Evolutionary conservation across 768 basidiomycete species (phyloP), one percentile per base, ranked within the genome.

Genomic region (Floccularia luteovirens): DNA sequence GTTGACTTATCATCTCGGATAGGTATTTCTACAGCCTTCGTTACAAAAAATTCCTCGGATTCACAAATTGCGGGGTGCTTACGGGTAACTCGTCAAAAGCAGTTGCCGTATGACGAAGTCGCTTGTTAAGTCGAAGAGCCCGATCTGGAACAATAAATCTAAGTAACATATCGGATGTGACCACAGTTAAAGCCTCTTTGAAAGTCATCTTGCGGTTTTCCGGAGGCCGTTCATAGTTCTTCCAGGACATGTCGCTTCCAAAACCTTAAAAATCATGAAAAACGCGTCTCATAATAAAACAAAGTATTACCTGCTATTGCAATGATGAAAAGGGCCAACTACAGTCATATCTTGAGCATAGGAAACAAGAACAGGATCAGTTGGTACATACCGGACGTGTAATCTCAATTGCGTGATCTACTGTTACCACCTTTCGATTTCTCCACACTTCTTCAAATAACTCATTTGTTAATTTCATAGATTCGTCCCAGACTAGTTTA

Each of bases 1-100:
- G 67, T 24, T 61, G 64, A 14, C 56, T 50, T 31, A 78, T 73
- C 74, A 77, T 77, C 48, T 76, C 74, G 2, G 49, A 43, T 62
- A 77, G 67, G n/a, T n/a, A n/a, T n/a, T n/a, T n/a, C n/a, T n/a
- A n/a, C n/a, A n/a, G n/a, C n/a, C n/a, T n/a, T n/a, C n/a, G 43
- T 74, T 14, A 28, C 10, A 28, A 28, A 28, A 8, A 28, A 28
- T 8, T 8, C 27, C 27, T 28, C 27, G 27, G 14, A 8, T 8
- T 8, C 8, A 8, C 10, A 14, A 8, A 28, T 8, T 14, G 14
- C 14, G 14, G 14, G 14, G 14, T 8, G 14, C 10, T 28, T 20
- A 50, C 53, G 21, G 38, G 44, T 11, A 73, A 31, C 45, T 71
- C 70, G 11, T 60, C 51, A 36, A 65, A 72, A 3, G 66, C 69